Conservation (phyloP, 345 rosid species). For the Lumnitzera littorea region DNA sequence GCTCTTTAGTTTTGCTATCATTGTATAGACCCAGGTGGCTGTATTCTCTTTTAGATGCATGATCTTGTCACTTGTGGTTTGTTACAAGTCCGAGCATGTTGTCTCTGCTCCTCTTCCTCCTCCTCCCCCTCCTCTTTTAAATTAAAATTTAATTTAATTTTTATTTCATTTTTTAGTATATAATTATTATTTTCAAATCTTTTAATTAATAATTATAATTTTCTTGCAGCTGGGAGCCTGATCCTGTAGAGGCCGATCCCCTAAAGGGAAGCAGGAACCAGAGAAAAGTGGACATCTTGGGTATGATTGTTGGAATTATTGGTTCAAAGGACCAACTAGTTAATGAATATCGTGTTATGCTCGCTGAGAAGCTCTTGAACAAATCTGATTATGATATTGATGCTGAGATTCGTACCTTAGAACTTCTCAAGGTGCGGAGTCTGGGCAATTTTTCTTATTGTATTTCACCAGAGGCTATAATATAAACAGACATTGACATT, state of each 20-base stretch:
- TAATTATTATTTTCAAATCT: neutral
- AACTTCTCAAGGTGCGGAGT: slow-evolving; percentile 80
- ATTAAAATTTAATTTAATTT: no score
- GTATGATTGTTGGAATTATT: slow-evolving; percentile 89
- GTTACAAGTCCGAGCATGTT: no score
- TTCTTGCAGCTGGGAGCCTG: slow-evolving; percentile 91
- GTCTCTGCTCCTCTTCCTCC: no score
- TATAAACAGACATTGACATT: neutral
- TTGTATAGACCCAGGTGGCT: no score
- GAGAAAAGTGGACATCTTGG: slow-evolving; percentile 85
- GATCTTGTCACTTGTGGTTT: neutral
- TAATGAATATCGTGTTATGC: slow-evolving; percentile 91
- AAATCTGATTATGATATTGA: slow-evolving; percentile 93
- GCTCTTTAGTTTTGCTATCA: no score
- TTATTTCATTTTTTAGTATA: neutral
- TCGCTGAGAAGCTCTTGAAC: slow-evolving; percentile 94
- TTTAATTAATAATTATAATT: neutral
- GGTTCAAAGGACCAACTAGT: slow-evolving; percentile 96
- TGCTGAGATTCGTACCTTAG: slow-evolving; percentile 86
- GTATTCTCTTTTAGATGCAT: no score
- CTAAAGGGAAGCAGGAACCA: slow-evolving; percentile 70
- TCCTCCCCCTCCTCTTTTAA: no score
- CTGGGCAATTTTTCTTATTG: neutral
- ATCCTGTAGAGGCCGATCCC: slow-evolving; percentile 90
- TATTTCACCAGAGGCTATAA: neutral